Evolutionary conservation across 805 yeast genomes (phyloP), one percentile per base, ranked within the genome.

Genomic region (Phaffomyces opuntiae): DNA sequence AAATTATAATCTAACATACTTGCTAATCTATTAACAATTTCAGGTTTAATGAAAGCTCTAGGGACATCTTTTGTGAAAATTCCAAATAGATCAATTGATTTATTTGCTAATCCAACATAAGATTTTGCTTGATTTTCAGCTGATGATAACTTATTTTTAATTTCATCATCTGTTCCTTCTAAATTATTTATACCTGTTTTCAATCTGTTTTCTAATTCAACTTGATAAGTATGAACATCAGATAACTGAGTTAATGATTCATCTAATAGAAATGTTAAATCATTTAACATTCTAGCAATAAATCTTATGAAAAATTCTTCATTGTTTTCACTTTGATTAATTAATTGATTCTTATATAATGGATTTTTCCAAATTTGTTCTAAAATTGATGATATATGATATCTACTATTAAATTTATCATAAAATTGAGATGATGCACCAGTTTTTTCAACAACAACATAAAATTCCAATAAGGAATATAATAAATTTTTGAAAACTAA

Each of bases 401-500:
- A 91, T 62, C 99, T 77, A 38, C 87, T 78, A 63, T 88, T 90
- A 68, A 93, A 93, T 66, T 93, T 93, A 64, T 93, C 99, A 63
- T 91, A 91, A 61, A 91, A 93, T 65, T 93, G 98, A 0, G 95
- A 81, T 8, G 91, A 82, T 2, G 96, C 84, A 9, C 99, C 99
- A 0, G 99, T 93, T 58, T 87, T 89, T 63, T 93, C 99, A 42
- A 91, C 90, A 73, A 87, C 87, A 33, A 93, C 96, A 63, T 91
- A 93, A 50, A 89, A 85, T 56, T 88, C 95, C 65, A 93, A 74
- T 46, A 93, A 72, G 1, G 96, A 85, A 57, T 87, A 89, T 47
- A 93, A 69, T 51, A 93, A 61, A 61, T 89, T 80, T 35, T 80
- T 70, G 29, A 69, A 66, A 2, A 88, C 83, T 21, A 83, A 56